Evolutionary conservation across 345 rosid species (phyloP).

Genomic region (Eutrema japonicum): DNA sequence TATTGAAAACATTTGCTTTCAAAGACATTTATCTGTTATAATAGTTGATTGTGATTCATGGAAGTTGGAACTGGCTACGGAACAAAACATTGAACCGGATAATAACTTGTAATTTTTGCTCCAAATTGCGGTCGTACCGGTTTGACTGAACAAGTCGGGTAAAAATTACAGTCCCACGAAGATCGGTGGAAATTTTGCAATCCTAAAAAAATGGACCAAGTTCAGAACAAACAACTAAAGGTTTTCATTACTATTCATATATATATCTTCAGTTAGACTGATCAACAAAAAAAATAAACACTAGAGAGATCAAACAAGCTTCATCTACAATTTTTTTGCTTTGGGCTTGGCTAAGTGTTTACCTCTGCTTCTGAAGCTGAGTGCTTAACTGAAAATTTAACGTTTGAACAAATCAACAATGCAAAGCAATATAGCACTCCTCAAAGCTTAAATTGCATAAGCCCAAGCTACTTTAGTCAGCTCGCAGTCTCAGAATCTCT

Average conservation of each 20-base stretch:
- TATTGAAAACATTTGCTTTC: background rate
- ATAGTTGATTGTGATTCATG: background rate
- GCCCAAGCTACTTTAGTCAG: conserved; percentile 58
- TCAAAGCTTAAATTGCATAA: conserved; percentile 4
- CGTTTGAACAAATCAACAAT: conserved; percentile 33
- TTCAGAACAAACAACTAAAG: background rate
- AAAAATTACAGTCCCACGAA: too few relatives aligned
- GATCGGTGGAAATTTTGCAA: too few relatives aligned
- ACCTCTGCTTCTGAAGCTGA: conserved; percentile 27
- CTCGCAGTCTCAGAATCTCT: conserved; percentile 84
- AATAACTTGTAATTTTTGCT: too few relatives aligned
- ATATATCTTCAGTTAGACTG: conserved; percentile 11
- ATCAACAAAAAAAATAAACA: background rate
- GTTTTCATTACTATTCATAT: background rate
- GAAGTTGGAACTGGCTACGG: background rate
- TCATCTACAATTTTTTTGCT: conserved; percentile 23
- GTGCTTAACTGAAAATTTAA: conserved; percentile 21
- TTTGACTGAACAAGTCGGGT: background rate
- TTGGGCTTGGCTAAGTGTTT: conserved; percentile 12
- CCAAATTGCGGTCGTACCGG: too few relatives aligned
- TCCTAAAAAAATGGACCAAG: background rate
- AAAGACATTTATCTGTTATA: background rate
- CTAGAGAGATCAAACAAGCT: conserved; percentile 9
- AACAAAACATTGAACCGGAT: background rate
- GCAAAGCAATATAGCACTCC: conserved; percentile 15